A percentile compares a stretch with the other conserved stretches of the same genome.
Evolutionary conservation across 2,329 filamentous ascomycete species (phyloP).

Genomic region (Capronia americana): DNA sequence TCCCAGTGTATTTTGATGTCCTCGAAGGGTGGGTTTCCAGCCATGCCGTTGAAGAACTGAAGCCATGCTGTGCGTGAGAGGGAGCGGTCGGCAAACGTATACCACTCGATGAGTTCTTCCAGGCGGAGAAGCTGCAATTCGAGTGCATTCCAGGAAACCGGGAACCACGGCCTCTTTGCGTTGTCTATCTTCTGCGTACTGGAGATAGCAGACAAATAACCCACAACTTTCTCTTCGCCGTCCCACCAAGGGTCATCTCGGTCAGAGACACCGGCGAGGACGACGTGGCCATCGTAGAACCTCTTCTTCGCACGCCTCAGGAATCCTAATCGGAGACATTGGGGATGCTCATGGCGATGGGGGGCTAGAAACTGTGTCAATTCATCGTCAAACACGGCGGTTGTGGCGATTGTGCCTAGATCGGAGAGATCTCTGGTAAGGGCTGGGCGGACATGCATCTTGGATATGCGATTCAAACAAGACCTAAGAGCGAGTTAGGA

Average conservation of each 20-base stretch:
- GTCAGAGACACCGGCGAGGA: slow-evolving; percentile 36
- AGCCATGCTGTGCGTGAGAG: slow-evolving; percentile 18
- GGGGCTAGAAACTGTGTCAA: slow-evolving; percentile 34
- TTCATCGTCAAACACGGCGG: slow-evolving; percentile 37
- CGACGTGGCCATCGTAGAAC: slow-evolving; percentile 31
- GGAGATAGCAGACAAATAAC: slow-evolving; percentile 32
- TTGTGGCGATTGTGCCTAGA: slow-evolving; percentile 30
- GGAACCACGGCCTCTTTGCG: slow-evolving; percentile 4
- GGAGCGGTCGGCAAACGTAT: slow-evolving; percentile 29
- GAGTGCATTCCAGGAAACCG: slow-evolving; percentile 27
- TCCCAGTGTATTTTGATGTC: slow-evolving; percentile 38
- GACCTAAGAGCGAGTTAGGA: neutral
- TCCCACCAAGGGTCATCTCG: slow-evolving; percentile 26
- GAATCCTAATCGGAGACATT: slow-evolving; percentile 33
- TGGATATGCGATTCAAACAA: neutral
- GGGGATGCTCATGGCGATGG: slow-evolving; percentile 31
- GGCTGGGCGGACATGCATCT: slow-evolving; percentile 38
- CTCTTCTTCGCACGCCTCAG: slow-evolving; percentile 31
- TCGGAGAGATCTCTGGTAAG: slow-evolving; percentile 29
- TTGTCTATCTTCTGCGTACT: neutral
- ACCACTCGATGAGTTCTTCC: slow-evolving; percentile 28
- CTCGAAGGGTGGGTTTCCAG: slow-evolving; percentile 21
- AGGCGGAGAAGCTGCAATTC: slow-evolving; percentile 30
- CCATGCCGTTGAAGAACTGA: slow-evolving; percentile 19
- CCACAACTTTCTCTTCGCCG: slow-evolving; percentile 35